phyloP scores from a whole-genome alignment of 129 eudicot species.

The Flaveria brownii region DNA sequence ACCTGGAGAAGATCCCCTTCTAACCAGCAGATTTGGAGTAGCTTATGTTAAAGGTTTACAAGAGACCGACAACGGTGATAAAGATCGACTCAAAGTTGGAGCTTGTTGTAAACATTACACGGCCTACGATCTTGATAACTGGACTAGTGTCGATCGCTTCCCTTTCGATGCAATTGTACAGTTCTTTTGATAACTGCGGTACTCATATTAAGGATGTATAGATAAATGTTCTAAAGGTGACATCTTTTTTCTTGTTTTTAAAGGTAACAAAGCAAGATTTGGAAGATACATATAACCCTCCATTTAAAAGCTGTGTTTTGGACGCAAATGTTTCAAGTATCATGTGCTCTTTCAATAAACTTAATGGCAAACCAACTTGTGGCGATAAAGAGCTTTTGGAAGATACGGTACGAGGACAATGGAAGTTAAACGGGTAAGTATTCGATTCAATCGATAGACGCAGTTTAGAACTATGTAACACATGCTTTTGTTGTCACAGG shows the following conservation, averaged over 20 bases:
- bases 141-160: constrained; percentile 38
- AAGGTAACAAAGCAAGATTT: constrained; percentile 42
- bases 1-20: constrained; percentile 85
- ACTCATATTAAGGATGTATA: background rate
- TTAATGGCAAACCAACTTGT: constrained; percentile 39
- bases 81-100: constrained; percentile 37
- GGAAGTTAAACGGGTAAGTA: constrained; percentile 39
- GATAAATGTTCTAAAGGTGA: background rate
- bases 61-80: constrained; percentile 29
- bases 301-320: constrained; percentile 39
- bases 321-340: constrained; percentile 41
- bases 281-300: constrained; percentile 41
- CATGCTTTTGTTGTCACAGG: constrained; percentile 22
- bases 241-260: background rate
- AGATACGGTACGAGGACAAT: constrained; percentile 35
- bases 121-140: constrained; percentile 44
- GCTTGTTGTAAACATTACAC: constrained; percentile 45
- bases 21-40: constrained; percentile 60
- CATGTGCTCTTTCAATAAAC: constrained; percentile 41
- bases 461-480: background rate
- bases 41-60: constrained; percentile 81
- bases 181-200: background rate
- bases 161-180: constrained; percentile 37
- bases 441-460: background rate
- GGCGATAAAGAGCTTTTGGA: constrained; percentile 35